phyloP scores from a whole-genome alignment of 176 grass and related monocot genomes.

The Avena sativa region DNA sequence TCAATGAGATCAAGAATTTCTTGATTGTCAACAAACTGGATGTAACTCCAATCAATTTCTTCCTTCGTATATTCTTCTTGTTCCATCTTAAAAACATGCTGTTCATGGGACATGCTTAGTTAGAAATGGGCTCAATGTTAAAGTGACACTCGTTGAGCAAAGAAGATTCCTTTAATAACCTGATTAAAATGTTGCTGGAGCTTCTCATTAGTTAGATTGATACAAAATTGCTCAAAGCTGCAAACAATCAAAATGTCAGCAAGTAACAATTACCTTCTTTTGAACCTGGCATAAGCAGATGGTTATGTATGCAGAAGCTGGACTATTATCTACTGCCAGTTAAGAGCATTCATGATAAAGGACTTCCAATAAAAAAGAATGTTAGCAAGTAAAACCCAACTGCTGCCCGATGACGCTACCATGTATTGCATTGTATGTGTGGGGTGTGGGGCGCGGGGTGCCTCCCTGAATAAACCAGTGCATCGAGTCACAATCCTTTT shows the following conservation, averaged over 20 bases:
- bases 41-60: constrained; percentile 99
- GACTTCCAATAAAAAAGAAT: background rate
- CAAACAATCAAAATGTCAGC: constrained; percentile 50
- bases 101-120: constrained; percentile 50
- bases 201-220: constrained; percentile 99
- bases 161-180: constrained; percentile 48
- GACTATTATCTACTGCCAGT: constrained; percentile 1
- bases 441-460: background rate
- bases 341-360: constrained; percentile 18
- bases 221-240: constrained; percentile 99
- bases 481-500: background rate
- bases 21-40: constrained; percentile 94
- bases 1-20: constrained; percentile 99
- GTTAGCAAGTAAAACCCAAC: background rate
- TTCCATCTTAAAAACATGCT: constrained; percentile 99
- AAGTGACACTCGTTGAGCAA: background rate
- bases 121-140: constrained; percentile 17
- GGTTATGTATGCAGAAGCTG: constrained; percentile 29
- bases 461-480: background rate
- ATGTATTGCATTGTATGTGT: background rate
- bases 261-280: constrained; percentile 24
- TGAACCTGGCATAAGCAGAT: constrained; percentile 15
- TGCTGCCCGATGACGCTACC: background rate
- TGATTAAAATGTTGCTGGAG: constrained; percentile 99
- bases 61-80: constrained; percentile 99